Percentiles rank a stretch among this genome's conserved stretches.
These are phyloP conservation scores for Globisporangium perplexum DNA, from an alignment of 352 stramenopile genomes.

Conservation along the genomic window DNA sequence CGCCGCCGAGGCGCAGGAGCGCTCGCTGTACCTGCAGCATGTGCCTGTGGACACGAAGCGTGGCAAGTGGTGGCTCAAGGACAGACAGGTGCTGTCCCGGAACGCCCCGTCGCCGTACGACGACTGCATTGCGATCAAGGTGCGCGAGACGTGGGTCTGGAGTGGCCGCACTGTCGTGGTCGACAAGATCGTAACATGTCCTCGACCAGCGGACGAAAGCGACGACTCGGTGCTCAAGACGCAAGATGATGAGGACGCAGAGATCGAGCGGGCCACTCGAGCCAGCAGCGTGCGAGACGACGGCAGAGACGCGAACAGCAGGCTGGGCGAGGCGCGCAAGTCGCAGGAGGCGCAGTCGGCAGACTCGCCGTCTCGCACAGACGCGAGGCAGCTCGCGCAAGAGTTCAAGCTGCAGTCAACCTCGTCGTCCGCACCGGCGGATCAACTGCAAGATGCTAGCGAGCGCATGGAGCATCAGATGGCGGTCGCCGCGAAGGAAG, in stretches of 20 bases:
- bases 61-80: constrained; percentile 66
- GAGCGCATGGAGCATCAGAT: constrained; percentile 11
- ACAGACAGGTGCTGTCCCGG: constrained; percentile 47
- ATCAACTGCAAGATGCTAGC: constrained; percentile 1
- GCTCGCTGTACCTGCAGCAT: constrained; percentile 25
- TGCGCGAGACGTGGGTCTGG: constrained; percentile 62
- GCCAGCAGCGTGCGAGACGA: not conserved
- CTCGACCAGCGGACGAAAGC: not conserved
- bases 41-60: constrained; percentile 32
- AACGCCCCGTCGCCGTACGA: constrained; percentile 22
- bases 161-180: constrained; percentile 49
- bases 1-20: not conserved
- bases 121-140: constrained; percentile 36
- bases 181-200: constrained; percentile 53
- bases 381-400: constrained; percentile 8
- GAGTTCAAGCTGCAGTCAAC: not conserved
- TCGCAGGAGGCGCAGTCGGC: not conserved
- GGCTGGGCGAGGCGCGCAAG: not conserved
- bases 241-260: not conserved
- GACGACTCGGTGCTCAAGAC: not conserved
- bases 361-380: not conserved
- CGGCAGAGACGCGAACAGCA: not conserved
- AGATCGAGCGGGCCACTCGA: not conserved
- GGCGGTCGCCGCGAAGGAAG: constrained; percentile 3
- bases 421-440: not conserved